Conservation (phyloP, 2,329 filamentous ascomycete species). For the Fusarium sp. region DNA sequence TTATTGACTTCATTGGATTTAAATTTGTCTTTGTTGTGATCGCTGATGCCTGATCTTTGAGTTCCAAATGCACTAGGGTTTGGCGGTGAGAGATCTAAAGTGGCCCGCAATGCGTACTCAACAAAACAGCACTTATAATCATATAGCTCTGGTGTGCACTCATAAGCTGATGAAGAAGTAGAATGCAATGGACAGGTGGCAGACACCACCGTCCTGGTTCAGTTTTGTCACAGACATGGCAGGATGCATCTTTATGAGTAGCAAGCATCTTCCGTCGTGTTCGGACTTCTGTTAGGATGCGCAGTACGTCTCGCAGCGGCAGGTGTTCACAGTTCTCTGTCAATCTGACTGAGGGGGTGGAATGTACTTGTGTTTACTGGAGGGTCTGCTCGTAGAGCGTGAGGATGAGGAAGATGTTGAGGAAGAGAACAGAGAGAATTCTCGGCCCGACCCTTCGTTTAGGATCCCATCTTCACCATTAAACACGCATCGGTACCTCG, state of each 20-base stretch:
- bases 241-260: not conserved
- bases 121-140: not conserved
- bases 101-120: not conserved
- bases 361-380: not conserved
- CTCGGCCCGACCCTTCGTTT: no score
- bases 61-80: no score
- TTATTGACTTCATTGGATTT: not conserved
- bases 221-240: no score
- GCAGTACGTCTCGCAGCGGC: not conserved
- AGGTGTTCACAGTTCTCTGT: accelerated
- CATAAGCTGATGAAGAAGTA: accelerated
- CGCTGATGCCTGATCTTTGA: not conserved
- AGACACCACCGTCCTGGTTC: not conserved
- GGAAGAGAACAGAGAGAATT: accelerated
- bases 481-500: no score
- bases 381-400: not conserved
- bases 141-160: no score
- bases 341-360: not conserved
- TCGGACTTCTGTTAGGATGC: not conserved
- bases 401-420: accelerated
- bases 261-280: no score
- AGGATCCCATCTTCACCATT: no score
- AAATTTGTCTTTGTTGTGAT: accelerated
- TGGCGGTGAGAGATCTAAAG: not conserved
- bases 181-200: no score